Evolutionary conservation across 2,329 filamentous ascomycete species (phyloP).

Genomic region (Venturia nashicola): DNA sequence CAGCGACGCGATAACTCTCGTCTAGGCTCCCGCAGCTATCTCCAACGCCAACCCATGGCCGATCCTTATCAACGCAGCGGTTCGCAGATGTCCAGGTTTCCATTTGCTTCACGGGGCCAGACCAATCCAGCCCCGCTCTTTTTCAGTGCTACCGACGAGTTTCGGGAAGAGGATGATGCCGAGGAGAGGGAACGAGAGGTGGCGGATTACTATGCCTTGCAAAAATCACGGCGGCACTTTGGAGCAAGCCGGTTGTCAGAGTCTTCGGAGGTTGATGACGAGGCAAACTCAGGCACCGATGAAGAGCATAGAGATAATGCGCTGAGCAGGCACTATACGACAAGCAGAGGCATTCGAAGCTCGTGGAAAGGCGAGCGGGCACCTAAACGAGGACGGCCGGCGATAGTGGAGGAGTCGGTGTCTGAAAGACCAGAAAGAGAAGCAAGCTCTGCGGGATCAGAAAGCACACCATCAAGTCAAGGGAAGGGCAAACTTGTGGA

Average conservation of each 20-base stretch:
- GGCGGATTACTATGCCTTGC: constrained; percentile 86
- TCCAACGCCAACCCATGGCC: constrained; percentile 29
- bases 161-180: constrained; percentile 86
- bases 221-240: constrained; percentile 79
- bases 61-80: constrained; percentile 66
- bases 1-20: constrained; percentile 1
- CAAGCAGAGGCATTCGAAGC: constrained; percentile 41
- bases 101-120: constrained; percentile 61
- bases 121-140: constrained; percentile 54
- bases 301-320: constrained; percentile 22
- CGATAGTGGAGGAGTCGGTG: constrained; percentile 21
- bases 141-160: constrained; percentile 80
- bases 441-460: constrained; percentile 29
- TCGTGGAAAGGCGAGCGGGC: constrained; percentile 42
- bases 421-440: constrained; percentile 22
- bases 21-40: constrained; percentile 30
- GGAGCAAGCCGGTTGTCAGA: constrained; percentile 73
- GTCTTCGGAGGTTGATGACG: constrained; percentile 71
- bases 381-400: constrained; percentile 25
- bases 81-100: constrained; percentile 63
- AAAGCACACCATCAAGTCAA: constrained; percentile 30
- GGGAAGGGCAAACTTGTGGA: constrained; percentile 67
- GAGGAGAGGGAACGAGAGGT: constrained; percentile 82
- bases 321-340: constrained; percentile 22
- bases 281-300: constrained; percentile 38